Evolutionary conservation across 176 grass and related monocot genomes (phyloP).

Genomic region (Thinopyrum elongatum): DNA sequence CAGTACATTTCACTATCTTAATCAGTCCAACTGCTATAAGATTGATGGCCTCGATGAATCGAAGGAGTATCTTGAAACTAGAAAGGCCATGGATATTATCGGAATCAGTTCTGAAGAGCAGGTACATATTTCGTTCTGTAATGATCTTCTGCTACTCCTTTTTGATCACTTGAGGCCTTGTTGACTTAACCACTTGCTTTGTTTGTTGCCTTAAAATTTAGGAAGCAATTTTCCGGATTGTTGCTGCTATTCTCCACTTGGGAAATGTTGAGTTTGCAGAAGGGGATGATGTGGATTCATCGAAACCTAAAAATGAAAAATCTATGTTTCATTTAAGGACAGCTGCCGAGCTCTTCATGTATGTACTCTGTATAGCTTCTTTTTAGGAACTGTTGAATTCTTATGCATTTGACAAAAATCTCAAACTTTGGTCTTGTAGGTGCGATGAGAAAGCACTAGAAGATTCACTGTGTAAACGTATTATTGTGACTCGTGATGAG

Average conservation of each 20-base stretch:
- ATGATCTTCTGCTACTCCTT: not conserved
- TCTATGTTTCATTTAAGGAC: constrained; percentile 83
- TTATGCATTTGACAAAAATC: constrained; percentile 17
- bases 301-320: constrained; percentile 87
- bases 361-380: constrained; percentile 18
- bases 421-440: constrained; percentile 51
- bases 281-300: constrained; percentile 83
- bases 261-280: constrained; percentile 92
- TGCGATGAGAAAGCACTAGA: constrained; percentile 77
- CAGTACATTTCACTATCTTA: constrained; percentile 89
- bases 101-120: constrained; percentile 85
- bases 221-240: constrained; percentile 93
- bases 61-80: constrained; percentile 94
- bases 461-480: constrained; percentile 88
- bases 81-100: constrained; percentile 93
- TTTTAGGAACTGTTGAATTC: constrained; percentile 12
- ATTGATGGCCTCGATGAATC: constrained; percentile 89
- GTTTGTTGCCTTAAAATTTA: constrained; percentile 37
- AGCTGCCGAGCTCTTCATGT: constrained; percentile 90
- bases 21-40: constrained; percentile 88
- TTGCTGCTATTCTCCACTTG: constrained; percentile 92
- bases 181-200: constrained; percentile 28
- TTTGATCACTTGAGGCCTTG: constrained; percentile 17
- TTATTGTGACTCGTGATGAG: constrained; percentile 94
- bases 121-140: constrained; percentile 42